Conservation (phyloP, 2,329 filamentous ascomycete species). For the Fusarium pseudonygamai region DNA sequence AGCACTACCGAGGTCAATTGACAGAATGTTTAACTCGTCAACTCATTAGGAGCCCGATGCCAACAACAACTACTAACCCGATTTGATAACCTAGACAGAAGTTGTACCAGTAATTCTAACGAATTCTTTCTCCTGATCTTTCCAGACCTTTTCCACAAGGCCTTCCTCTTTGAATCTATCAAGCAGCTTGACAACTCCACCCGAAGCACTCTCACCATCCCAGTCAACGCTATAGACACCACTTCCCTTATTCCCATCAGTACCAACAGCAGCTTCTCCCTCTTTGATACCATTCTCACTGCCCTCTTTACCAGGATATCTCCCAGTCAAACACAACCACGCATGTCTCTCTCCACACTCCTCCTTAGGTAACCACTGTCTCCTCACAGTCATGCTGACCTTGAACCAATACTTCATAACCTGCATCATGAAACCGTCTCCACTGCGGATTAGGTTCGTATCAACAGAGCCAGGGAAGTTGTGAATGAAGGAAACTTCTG, state of each 20-base stretch:
- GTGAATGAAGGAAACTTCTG: slow-evolving; percentile 44
- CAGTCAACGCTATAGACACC: slow-evolving; percentile 41
- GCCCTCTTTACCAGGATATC: slow-evolving; percentile 21
- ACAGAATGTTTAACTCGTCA: not conserved
- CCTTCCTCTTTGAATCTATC: slow-evolving; percentile 29
- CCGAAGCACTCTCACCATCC: slow-evolving; percentile 32
- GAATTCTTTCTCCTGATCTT: slow-evolving; percentile 39
- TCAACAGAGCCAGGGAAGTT: slow-evolving; percentile 44
- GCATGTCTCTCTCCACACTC: slow-evolving; percentile 41
- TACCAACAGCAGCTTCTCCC: slow-evolving; percentile 18
- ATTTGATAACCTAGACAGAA: not conserved
- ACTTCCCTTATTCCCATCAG: slow-evolving; percentile 33
- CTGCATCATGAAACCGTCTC: slow-evolving; percentile 32
- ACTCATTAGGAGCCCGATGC: not conserved
- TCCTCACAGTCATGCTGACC: not conserved
- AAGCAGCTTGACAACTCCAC: slow-evolving; percentile 23
- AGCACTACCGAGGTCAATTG: not conserved
- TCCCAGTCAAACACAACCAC: slow-evolving; percentile 35
- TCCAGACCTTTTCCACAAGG: slow-evolving; percentile 35
- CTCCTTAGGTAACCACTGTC: slow-evolving; percentile 27
- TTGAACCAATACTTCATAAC: slow-evolving; percentile 26
- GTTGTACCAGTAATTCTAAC: slow-evolving; percentile 19
- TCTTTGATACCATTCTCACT: not conserved
- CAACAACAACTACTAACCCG: too few species aligned
- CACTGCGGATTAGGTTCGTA: slow-evolving; percentile 38